Evolutionary conservation across 2,329 filamentous ascomycete genomes (phyloP).

Genomic region (Apiospora kogelbergensis): DNA sequence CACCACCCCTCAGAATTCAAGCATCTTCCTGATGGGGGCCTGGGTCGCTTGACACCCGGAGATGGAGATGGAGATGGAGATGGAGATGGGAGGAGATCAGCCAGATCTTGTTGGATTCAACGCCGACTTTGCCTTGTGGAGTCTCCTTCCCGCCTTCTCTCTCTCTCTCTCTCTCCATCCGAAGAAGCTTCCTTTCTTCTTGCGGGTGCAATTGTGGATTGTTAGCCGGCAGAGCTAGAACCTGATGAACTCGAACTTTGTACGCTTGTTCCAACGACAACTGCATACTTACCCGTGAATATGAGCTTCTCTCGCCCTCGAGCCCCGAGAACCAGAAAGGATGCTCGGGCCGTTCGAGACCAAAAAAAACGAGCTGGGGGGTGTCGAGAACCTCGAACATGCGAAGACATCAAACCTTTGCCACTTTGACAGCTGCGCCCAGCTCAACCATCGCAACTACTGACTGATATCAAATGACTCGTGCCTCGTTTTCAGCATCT

Average conservation of each 20-base stretch:
- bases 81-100: slow-evolving; percentile 8
- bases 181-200: neutral
- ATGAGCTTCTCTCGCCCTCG: neutral
- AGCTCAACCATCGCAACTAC: neutral
- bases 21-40: slow-evolving; percentile 1
- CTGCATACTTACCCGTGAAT: neutral
- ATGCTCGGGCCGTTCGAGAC: neutral
- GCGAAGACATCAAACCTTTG: neutral
- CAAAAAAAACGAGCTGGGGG: neutral
- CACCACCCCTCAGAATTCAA: neutral
- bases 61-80: neutral
- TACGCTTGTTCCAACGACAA: slow-evolving; percentile 2
- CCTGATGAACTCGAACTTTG: slow-evolving; percentile 1
- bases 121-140: slow-evolving; percentile 5
- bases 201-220: slow-evolving; percentile 6
- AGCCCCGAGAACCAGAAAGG: neutral
- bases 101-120: slow-evolving; percentile 1
- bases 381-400: neutral
- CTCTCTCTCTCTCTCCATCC: slow-evolving; percentile 1
- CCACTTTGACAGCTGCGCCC: neutral
- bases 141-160: neutral
- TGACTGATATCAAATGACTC: neutral
- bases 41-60: slow-evolving; percentile 1
- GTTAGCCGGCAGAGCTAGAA: neutral
- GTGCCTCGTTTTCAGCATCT: neutral